Base-by-base conservation (phyloP, 1,284 basidiomycete genomes). In the Volvariella volvacea region DNA sequence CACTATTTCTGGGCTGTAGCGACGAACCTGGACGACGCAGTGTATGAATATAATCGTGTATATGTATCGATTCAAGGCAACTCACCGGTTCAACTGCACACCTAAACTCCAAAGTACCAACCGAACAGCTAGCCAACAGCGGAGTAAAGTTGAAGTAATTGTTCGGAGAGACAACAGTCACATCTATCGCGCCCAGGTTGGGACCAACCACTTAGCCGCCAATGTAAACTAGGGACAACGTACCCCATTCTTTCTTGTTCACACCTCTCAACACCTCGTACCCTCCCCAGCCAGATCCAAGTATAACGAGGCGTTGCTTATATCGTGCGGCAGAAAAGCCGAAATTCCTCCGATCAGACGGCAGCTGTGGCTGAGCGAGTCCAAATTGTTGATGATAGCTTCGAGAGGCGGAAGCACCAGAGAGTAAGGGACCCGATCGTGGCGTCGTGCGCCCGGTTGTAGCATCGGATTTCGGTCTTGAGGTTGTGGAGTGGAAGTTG, bases 101-200 rank as follows among this genome's bases (percentile, higher is more conserved):
- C 25, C 88, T 71, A 55, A 87, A 89, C 52, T 92, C 88, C 40
- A 92, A 66, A 1, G 89, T 91, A 4, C 90, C 90, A 21, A 91
- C 88, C 1, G 87, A 77, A 47, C 83, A 84, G 37, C 83, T 73
- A 0, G 87, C 86, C 10, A 90, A 69, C 30, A 92, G 64, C 0
- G 88, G 88, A 0, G 88, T 92, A 58, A 91, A 91, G 55, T 88
- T 88, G 66, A 92, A 91, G 60, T 88, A 84, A 22, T 79, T 80
- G 43, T 73, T 83, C 0, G 88, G 85, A 0, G 86, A 87, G 31
- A 92, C 57, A 36, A 89, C 62, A 0, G 78, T 82, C 9, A 88
- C 79, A 54, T 85, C 83, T 84, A 52, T 4, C 42, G 4, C 32
- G 22, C 28, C 14, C 38, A 31, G 31, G 14, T 12, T n/a, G 36